Evolutionary conservation across 345 rosid species (phyloP), one percentile per base, ranked within the genome.

Genomic region (Linum lewisii): DNA sequence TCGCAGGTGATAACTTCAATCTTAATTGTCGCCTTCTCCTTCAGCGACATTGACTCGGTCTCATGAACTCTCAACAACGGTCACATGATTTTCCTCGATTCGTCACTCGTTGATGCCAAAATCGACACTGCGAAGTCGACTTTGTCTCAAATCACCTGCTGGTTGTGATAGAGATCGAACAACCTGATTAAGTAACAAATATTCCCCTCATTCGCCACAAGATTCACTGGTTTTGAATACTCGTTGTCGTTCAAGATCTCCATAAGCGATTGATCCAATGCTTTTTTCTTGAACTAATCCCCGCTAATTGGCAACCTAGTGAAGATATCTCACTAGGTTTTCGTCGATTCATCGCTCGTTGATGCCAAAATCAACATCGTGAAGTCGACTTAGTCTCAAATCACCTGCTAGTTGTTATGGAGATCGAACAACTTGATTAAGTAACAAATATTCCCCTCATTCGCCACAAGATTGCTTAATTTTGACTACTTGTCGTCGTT

Each of bases 181-280:
- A 88, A 78, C 26, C 70, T 73, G 10, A 85, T 66, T 66, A 88
- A 69, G 69, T 80, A 85, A 19, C 84, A 81, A 24, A 85, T 44
- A 25, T 83, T 82, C 24, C 90, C 96, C 75, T 88, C 96, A 57
- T 68, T 79, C 16, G 86, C 88, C 26, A 88, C 77, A 61, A 85
- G 25, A 56, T 63, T 34, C 0, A 83, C 69, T 0, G 85, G 75
- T 57, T 83, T 88, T 0, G 85, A 76, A 55, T 85, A 85, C 59
- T 75, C 82, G 20, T 79, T 81, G 20, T 75, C 81, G 7, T 63
- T 72, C 18, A 88, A 79, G 25, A 88, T 72, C 67, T 76, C 77
- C 11, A 88, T 78, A 7, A 88, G 85, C 11, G 96, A 88, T 24
- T n/a, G n/a, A n/a, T 83, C 93, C 0, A 88, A 44, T 0, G 96